Evolutionary conservation across 2,329 filamentous ascomycete genomes (phyloP), one percentile per base, ranked within the genome.

Genomic region (Clarireedia sp.): DNA sequence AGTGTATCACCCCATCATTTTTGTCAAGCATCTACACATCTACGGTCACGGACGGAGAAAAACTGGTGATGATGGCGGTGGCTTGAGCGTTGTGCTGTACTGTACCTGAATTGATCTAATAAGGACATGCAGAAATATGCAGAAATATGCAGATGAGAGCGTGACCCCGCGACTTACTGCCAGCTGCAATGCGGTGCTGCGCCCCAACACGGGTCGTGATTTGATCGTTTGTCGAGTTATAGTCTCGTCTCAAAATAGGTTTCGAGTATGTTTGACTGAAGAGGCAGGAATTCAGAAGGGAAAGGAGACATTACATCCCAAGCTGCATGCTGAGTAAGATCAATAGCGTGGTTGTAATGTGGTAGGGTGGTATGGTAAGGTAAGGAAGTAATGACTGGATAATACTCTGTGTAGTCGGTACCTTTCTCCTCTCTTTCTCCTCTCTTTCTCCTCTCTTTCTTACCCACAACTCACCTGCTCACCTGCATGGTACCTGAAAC

Each of bases 171-270:
- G 43, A 36, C 29, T 23, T 21, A 6, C 16, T 16, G 9, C 19
- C n/a, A 21, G n/a, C n/a, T 43, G 40, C 3, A 43, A 21, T 17
- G 17, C 17, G 5, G 21, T 44, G 46, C 52, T 54, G 45, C 45
- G 52, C 52, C 46, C 33, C 45, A 44, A 33, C 29, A 17, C 23
- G 48, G 48, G 26, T 49, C 24, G 36, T 33, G 52, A 49, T 44
- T 29, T 41, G 43, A 29, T 46, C 6, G 21, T 24, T 14, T 24
- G 8, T 16, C 16, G 21, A 24, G 24, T 37, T 37, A 50, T 55
- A 51, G 54, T 47, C 55, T 48, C 53, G 48, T 59, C 57, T 59
- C 57, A 57, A 59, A 59, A 59, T 59, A 59, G 55, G 55, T 57
- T 59, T 49, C 48, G 52, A 26, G 46, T 37, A 16, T 43, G 46